Evolutionary conservation across 2,329 filamentous ascomycete species (phyloP).

Genomic region (Cladorrhinum sp.): DNA sequence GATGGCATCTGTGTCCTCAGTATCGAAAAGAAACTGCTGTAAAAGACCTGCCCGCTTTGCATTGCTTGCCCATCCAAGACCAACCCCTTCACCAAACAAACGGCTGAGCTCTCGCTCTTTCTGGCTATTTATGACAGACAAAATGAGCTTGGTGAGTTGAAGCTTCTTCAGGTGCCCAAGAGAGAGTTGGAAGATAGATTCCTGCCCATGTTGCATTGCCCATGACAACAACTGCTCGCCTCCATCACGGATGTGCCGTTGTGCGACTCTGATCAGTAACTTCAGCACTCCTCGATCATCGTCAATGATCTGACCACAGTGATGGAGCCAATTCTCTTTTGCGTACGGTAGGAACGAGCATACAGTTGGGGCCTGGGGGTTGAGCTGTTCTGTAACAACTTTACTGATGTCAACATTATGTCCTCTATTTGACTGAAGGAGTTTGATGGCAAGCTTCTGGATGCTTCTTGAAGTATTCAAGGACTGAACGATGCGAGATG

Average conservation of each 20-base stretch:
- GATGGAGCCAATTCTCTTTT: background rate
- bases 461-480: constrained; percentile 11
- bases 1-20: background rate
- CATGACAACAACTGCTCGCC: background rate
- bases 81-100: background rate
- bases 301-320: background rate
- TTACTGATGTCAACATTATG: constrained; percentile 4
- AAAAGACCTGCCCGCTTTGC: background rate
- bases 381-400: background rate
- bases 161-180: background rate
- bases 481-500: constrained; percentile 26
- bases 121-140: background rate
- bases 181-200: background rate
- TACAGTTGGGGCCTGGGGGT: background rate
- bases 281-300: background rate
- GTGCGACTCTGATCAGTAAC: background rate
- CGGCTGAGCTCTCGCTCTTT: background rate
- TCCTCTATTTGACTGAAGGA: background rate
- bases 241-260: background rate
- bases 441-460: constrained; percentile 18
- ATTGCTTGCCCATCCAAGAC: background rate
- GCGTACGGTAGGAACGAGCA: background rate
- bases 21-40: background rate
- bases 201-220: background rate
- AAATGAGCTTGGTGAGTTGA: background rate